These are phyloP conservation scores for Vachellia collinsii DNA, from an alignment of 306 rosid genomes.

Conservation along the genomic window DNA sequence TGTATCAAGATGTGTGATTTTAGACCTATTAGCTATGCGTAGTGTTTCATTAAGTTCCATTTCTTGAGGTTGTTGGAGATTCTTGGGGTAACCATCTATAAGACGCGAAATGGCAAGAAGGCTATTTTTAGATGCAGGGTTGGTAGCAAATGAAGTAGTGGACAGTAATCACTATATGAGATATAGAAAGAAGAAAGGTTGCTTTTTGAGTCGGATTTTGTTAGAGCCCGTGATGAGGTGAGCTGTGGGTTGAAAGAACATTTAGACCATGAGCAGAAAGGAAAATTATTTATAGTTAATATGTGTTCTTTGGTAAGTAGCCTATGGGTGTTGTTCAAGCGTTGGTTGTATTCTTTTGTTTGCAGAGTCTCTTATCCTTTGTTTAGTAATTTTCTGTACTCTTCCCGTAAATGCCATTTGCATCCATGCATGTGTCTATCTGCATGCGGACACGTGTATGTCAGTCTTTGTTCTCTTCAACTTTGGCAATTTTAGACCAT, in stretches of 20 bases:
- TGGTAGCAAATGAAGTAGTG: not conserved
- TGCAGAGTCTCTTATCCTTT: not conserved
- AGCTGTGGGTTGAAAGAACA: not conserved
- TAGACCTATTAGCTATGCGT: not conserved
- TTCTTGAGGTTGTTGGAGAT: not conserved
- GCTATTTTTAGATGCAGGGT: not conserved
- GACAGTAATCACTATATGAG: not conserved
- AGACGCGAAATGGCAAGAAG: not conserved
- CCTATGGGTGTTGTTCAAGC: not conserved
- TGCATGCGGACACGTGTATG: not conserved
- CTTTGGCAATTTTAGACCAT: conserved; percentile 13
- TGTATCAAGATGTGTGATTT: not conserved
- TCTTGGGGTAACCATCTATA: not conserved
- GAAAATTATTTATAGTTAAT: not conserved
- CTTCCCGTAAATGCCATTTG: not conserved
- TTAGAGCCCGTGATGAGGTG: not conserved
- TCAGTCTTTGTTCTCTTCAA: conserved; percentile 18
- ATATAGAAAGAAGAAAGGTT: not conserved
- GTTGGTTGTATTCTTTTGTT: not conserved
- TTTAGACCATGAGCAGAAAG: not conserved
- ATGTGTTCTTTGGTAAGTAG: not conserved
- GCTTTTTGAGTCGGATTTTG: not conserved
- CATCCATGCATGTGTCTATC: not conserved
- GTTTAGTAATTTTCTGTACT: not conserved
- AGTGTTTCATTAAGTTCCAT: not conserved